Evolutionary conservation across 2,329 filamentous ascomycete species (phyloP), one percentile per base, ranked within the genome.

Genomic region (Aspergillus puulaauensis): DNA sequence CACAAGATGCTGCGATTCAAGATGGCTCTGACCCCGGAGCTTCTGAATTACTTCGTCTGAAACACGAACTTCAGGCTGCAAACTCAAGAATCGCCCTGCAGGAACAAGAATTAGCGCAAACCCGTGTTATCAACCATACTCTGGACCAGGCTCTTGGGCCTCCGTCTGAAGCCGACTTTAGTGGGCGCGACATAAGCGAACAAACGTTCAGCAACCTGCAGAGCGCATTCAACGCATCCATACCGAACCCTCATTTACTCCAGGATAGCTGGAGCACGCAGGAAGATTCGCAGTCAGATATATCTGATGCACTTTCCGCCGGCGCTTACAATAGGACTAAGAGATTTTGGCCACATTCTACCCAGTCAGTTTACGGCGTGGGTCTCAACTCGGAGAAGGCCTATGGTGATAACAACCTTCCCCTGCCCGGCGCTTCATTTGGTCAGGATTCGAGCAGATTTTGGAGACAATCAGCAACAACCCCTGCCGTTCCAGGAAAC

Each of bases 61-160:
- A 82, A 69, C 77, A 81, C 64, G 82, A 87, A 66, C 75, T 88
- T 19, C 76, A 81, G 57, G 79, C 77, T 55, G 83, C 84, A 31
- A 83, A 81, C 61, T 80, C 82, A 56, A 81, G 82, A 63, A 82
- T 87, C 67, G 81, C 81, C 56, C 76, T 83, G 58, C 85, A 86
- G 73, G 83, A 85, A 60, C 80, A 86, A 60, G 84, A 87, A 70
- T 76, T 86, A 57, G 82, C 83, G 50, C 83, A 86, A 66, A 83
- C 80, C 12, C 82, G 83, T 43, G 80, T 85, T 50, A 83, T 84
- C 57, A 83, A 84, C 66, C 82, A 86, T 64, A 86, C 84, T 19
- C 75, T 87, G 63, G 83, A 86, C 59, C 83, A 86, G 65, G 79
- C 79, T 52, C 76, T 85, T 62, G 80, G 80, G 14, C 76, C 82